These are phyloP conservation scores for Hansenula sp. DNA, from an alignment of 1,139 yeast genomes.

Conservation along the genomic window DNA sequence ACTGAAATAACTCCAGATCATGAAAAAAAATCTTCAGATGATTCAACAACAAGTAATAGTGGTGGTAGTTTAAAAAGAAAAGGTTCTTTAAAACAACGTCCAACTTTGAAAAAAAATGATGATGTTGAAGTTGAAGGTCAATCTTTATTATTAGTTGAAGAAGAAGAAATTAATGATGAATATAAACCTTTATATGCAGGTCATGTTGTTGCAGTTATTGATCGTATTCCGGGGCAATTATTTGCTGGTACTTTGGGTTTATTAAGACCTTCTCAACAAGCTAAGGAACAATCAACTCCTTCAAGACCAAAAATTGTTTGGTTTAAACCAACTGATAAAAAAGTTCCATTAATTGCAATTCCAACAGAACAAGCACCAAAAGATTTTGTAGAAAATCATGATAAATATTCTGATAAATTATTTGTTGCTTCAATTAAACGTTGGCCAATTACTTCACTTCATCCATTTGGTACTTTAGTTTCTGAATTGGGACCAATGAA, in stretches of 20 bases:
- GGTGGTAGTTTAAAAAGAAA: conserved; percentile 58
- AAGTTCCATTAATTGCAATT: conserved; percentile 95
- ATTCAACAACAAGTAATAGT: conserved; percentile 27
- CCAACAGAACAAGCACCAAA: conserved; percentile 98
- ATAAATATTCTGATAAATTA: conserved; percentile 70
- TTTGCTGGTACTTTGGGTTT: conserved; percentile 92
- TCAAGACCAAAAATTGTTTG: conserved; percentile 88
- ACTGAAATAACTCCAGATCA: conserved; percentile 24
- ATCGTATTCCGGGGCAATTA: conserved; percentile 94
- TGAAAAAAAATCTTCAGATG: conserved; percentile 23
- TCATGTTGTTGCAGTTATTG: conserved; percentile 96
- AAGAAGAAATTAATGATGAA: conserved; percentile 92
- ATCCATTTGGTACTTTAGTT: conserved; percentile 93
- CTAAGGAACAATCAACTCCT: conserved; percentile 52
- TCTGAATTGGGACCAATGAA: conserved; percentile 82
- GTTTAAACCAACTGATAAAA: conserved; percentile 97
- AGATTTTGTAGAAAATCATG: conserved; percentile 92
- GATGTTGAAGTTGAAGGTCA: conserved; percentile 99
- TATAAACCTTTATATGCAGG: conserved; percentile 95
- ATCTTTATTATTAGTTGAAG: conserved; percentile 83
- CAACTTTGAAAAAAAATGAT: conserved; percentile 97
- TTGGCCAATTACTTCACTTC: conserved; percentile 98
- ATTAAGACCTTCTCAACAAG: conserved; percentile 93
- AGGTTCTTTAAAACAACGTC: conserved; percentile 91
- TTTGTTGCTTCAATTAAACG: conserved; percentile 95